A percentile compares a stretch with the other conserved stretches of the same genome.
Conservation (phyloP, 2,329 filamentous ascomycete genomes). For the Monosporascus sp. region DNA sequence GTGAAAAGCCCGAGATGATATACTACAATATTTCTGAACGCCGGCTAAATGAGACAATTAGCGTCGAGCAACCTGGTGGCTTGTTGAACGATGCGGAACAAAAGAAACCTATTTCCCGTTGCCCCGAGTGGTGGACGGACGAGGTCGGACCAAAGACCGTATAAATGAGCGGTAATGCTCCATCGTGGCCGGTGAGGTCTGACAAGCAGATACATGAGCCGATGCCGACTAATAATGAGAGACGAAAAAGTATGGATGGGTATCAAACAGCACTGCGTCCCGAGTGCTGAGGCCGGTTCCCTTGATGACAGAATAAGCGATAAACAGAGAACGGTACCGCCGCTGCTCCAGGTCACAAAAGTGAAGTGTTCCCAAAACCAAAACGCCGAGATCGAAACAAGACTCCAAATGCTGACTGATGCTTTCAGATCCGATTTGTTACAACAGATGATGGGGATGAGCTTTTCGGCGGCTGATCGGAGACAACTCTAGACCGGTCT, state of each 20-base stretch:
- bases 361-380: neutral
- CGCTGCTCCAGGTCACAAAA: neutral
- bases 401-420: neutral
- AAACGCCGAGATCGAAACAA: neutral
- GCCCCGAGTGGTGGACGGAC: neutral
- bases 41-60: neutral
- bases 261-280: neutral
- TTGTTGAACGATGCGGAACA: neutral
- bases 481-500: conserved; percentile 23
- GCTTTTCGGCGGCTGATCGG: conserved; percentile 22
- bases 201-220: neutral
- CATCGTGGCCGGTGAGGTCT: neutral
- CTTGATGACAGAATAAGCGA: neutral
- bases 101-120: neutral
- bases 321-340: neutral
- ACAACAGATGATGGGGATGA: conserved; percentile 20
- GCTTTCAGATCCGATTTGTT: conserved; percentile 16
- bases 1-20: neutral
- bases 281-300: neutral
- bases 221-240: neutral
- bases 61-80: neutral
- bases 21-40: neutral
- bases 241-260: neutral
- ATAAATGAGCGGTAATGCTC: neutral
- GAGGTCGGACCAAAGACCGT: neutral